Percentiles rank a stretch among this genome's conserved stretches.
These are phyloP conservation scores for Phialemonium atrogriseum DNA, from an alignment of 2,329 filamentous ascomycete species.

Conservation along the genomic window DNA sequence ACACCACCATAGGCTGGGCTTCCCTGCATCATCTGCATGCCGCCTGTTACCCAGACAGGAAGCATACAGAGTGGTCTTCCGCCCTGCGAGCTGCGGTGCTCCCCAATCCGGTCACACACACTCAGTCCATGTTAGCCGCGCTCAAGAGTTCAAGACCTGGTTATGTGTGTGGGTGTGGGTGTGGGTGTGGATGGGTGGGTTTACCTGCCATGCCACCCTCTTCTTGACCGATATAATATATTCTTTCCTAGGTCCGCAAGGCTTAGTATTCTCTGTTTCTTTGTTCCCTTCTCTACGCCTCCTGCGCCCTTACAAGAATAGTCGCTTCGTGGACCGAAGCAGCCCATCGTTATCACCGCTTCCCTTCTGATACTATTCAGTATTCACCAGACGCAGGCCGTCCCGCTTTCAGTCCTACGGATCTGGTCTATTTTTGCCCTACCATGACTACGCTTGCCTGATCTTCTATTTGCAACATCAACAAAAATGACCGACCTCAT, in stretches of 20 bases:
- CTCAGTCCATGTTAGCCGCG: too few species aligned
- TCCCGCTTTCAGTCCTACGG: slow-evolving; percentile 14
- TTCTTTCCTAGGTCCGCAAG: slow-evolving; percentile 8
- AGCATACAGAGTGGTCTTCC: too few species aligned
- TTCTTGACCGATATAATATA: slow-evolving; percentile 13
- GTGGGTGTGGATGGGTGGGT: not conserved
- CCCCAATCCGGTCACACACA: too few species aligned
- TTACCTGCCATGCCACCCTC: slow-evolving; percentile 3
- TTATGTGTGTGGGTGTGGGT: too few species aligned
- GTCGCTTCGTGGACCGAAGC: slow-evolving; percentile 37
- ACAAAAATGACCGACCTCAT: slow-evolving; percentile 40
- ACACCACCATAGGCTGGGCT: slow-evolving; percentile 3
- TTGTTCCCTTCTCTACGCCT: slow-evolving; percentile 21
- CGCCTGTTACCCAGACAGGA: too few species aligned
- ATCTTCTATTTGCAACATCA: slow-evolving; percentile 11
- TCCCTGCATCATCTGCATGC: too few species aligned
- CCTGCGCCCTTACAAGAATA: slow-evolving; percentile 21
- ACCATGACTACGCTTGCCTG: slow-evolving; percentile 7
- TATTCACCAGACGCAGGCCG: slow-evolving; percentile 22
- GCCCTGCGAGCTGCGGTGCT: too few species aligned
- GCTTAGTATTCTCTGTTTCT: slow-evolving; percentile 19
- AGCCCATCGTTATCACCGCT: slow-evolving; percentile 29
- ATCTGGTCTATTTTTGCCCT: slow-evolving; percentile 18
- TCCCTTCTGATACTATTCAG: slow-evolving; percentile 18
- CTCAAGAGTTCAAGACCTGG: too few species aligned